Conservation (phyloP, 306 rosid species). For the Albizia julibrissin region DNA sequence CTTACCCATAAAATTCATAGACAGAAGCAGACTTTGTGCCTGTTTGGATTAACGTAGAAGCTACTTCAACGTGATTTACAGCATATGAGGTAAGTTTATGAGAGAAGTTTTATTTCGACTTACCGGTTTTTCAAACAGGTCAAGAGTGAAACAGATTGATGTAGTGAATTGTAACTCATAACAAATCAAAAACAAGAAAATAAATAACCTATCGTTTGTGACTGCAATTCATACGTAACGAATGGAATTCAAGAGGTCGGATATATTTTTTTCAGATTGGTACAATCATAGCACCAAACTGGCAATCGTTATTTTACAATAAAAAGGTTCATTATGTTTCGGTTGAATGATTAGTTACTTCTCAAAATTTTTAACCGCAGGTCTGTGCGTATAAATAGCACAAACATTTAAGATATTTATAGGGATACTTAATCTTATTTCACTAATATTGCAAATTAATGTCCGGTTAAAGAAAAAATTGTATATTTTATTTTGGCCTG, state of each 20-base stretch:
- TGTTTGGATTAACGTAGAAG: too few relatives aligned
- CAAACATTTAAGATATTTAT: not conserved
- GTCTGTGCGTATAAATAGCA: not conserved
- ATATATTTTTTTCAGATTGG: not conserved
- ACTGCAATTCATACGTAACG: not conserved
- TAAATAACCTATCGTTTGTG: not conserved
- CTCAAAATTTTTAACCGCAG: not conserved
- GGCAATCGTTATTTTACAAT: not conserved
- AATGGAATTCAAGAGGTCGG: not conserved
- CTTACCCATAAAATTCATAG: not conserved
- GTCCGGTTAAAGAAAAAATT: too few relatives aligned
- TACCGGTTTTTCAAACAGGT: too few relatives aligned
- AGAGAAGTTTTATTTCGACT: too few relatives aligned
- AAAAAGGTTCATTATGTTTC: not conserved
- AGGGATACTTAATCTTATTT: not conserved
- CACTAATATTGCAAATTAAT: not conserved
- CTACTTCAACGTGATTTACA: too few relatives aligned
- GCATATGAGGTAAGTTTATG: too few relatives aligned
- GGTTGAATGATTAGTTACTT: conserved; percentile 1
- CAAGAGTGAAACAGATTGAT: not conserved
- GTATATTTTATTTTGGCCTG: not conserved
- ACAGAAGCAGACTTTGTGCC: not conserved
- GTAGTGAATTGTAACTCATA: not conserved
- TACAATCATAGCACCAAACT: not conserved
- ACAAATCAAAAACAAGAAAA: not conserved